Evolutionary conservation across 495 filamentous ascomycete genomes (phyloP).

Genomic region (Aspergillus ostianus): DNA sequence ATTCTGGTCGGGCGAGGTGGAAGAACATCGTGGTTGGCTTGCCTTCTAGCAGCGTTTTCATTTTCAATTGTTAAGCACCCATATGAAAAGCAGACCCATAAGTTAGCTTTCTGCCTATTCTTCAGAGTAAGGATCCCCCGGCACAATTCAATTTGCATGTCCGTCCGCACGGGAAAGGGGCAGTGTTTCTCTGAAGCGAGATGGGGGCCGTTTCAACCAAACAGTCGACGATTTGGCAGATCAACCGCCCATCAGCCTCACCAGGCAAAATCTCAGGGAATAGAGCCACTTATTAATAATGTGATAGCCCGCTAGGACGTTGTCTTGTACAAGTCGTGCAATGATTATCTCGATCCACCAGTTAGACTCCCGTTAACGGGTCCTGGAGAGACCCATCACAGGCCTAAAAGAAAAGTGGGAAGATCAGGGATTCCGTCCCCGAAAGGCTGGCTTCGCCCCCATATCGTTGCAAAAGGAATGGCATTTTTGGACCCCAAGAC

Average conservation of each 20-base stretch:
- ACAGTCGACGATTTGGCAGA: not conserved
- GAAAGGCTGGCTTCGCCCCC: not conserved
- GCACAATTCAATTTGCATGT: not conserved
- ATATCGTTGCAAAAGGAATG: not conserved
- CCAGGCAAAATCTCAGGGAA: not conserved
- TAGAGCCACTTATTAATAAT: not conserved
- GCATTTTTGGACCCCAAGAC: not conserved
- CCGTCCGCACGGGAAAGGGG: not conserved
- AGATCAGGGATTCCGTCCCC: not conserved
- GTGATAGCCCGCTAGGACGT: not conserved
- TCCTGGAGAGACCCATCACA: not conserved
- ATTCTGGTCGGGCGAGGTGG: not conserved
- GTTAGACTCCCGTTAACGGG: not conserved
- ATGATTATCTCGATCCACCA: not conserved
- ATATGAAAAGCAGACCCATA: too few relatives aligned
- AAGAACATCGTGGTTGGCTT: not conserved
- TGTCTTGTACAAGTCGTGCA: not conserved
- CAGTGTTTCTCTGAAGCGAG: not conserved
- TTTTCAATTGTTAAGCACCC: too few relatives aligned
- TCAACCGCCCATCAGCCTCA: not conserved
- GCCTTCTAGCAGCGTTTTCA: not conserved
- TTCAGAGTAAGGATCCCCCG: too few relatives aligned
- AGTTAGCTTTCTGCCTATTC: too few relatives aligned
- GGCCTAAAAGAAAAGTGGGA: not conserved
- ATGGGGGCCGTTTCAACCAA: not conserved